Conservation (phyloP, 2,329 filamentous ascomycete genomes). For the Paradendryphiella salina region DNA sequence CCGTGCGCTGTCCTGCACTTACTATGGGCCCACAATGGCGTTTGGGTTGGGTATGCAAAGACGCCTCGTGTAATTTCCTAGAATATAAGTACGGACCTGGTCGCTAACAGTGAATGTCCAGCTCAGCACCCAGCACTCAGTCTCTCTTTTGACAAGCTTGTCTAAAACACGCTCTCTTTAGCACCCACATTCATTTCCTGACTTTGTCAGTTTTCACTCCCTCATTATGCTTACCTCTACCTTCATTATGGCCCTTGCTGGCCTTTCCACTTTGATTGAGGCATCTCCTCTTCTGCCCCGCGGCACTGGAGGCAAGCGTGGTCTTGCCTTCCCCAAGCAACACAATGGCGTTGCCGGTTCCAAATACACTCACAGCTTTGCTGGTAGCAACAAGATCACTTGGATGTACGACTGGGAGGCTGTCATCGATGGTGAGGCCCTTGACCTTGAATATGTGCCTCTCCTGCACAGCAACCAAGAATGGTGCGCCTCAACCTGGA, state of each 20-base stretch:
- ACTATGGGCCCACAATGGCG: constrained; percentile 10
- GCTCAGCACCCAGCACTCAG: constrained; percentile 1
- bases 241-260: constrained; percentile 36
- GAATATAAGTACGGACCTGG: constrained; percentile 18
- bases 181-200: constrained; percentile 20
- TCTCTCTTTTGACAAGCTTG: constrained; percentile 17
- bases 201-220: constrained; percentile 11
- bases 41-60: constrained; percentile 4
- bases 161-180: constrained; percentile 14
- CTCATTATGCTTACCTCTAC: constrained; percentile 29
- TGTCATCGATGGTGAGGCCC: constrained; percentile 48
- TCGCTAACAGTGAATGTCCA: constrained; percentile 1
- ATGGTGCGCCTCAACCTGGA: constrained; percentile 36
- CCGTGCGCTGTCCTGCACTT: constrained; percentile 15
- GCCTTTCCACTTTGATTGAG: constrained; percentile 32
- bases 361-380: constrained; percentile 28
- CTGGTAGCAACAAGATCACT: constrained; percentile 45
- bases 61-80: constrained; percentile 16
- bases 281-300: constrained; percentile 34
- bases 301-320: constrained; percentile 31
- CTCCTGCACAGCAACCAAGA: constrained; percentile 46
- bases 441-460: constrained; percentile 63
- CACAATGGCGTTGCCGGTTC: constrained; percentile 30
- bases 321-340: constrained; percentile 37
- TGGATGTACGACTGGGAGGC: constrained; percentile 73